Percentiles rank a stretch among this genome's conserved stretches.
Conservation (phyloP, 179 eudicot genomes). For the Sideroxylon spinosum region DNA sequence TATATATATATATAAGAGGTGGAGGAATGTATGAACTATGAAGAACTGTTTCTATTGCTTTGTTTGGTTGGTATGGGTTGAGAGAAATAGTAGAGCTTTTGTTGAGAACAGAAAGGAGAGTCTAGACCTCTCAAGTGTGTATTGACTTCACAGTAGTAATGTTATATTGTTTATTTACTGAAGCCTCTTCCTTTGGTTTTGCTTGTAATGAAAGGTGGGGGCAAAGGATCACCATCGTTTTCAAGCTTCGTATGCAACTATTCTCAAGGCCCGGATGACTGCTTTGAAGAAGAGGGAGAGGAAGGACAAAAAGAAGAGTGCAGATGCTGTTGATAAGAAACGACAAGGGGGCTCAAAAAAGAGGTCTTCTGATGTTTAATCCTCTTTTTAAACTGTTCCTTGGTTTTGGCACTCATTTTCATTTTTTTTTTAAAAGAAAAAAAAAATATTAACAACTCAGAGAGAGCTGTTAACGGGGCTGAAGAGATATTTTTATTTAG, state of each 20-base stretch:
- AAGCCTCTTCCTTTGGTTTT: not conserved
- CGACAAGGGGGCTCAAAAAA: constrained; percentile 30
- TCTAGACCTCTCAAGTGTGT: not conserved
- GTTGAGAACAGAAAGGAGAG: too few species aligned
- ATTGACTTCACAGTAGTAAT: not conserved
- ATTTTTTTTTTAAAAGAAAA: not conserved
- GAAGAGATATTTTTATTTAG: not conserved
- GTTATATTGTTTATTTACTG: not conserved
- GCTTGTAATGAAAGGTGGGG: constrained; percentile 51
- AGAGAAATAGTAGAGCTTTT: not conserved
- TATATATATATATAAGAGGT: too few species aligned
- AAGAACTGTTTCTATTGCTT: too few species aligned
- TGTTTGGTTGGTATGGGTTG: not conserved
- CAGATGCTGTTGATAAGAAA: constrained; percentile 37
- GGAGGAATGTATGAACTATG: too few species aligned
- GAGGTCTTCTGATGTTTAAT: constrained; percentile 28
- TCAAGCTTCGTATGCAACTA: constrained; percentile 88
- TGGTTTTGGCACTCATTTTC: not conserved
- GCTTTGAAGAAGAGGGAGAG: constrained; percentile 90
- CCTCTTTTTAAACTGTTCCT: constrained; percentile 4
- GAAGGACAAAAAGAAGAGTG: constrained; percentile 71
- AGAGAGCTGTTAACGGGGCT: not conserved
- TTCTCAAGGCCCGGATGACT: constrained; percentile 89
- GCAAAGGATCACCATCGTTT: constrained; percentile 83
- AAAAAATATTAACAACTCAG: not conserved